Evolutionary conservation across 495 filamentous ascomycete genomes (phyloP).

Genomic region (Coniosporium apollinis): DNA sequence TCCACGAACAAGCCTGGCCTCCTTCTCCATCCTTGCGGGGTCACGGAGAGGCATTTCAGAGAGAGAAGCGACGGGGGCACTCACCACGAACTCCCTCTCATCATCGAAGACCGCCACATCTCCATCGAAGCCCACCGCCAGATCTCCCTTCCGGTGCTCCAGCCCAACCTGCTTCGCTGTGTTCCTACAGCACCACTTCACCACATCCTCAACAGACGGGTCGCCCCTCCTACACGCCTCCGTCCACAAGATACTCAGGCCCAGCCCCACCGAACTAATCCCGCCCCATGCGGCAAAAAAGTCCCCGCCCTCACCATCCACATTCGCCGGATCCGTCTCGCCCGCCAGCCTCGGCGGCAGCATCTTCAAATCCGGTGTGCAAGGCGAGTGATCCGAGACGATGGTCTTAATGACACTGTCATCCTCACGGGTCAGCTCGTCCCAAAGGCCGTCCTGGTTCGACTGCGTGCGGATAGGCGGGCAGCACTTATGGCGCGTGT

Average conservation of each 20-base stretch:
- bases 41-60: neutral
- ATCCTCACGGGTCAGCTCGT: conserved; percentile 41
- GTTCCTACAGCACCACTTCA: conserved; percentile 67
- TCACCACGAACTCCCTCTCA: conserved; percentile 54
- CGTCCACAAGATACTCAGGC: conserved; percentile 82
- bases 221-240: conserved; percentile 42
- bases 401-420: conserved; percentile 80
- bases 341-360: conserved; percentile 48
- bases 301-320: conserved; percentile 40
- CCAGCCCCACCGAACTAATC: conserved; percentile 84
- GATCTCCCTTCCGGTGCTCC: conserved; percentile 59
- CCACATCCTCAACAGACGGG: conserved; percentile 51
- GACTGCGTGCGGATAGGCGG: conserved; percentile 72
- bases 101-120: conserved; percentile 92
- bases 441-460: conserved; percentile 85
- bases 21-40: no score
- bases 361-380: conserved; percentile 85
- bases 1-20: no score
- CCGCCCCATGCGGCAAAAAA: conserved; percentile 96
- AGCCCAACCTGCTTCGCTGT: conserved; percentile 86
- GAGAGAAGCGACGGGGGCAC: neutral
- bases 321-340: conserved; percentile 1
- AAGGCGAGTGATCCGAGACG: conserved; percentile 94
- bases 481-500: conserved; percentile 95
- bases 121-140: conserved; percentile 74